Conservation (phyloP, 139 green algal species). For the Zygnema circumcarinatum region DNA sequence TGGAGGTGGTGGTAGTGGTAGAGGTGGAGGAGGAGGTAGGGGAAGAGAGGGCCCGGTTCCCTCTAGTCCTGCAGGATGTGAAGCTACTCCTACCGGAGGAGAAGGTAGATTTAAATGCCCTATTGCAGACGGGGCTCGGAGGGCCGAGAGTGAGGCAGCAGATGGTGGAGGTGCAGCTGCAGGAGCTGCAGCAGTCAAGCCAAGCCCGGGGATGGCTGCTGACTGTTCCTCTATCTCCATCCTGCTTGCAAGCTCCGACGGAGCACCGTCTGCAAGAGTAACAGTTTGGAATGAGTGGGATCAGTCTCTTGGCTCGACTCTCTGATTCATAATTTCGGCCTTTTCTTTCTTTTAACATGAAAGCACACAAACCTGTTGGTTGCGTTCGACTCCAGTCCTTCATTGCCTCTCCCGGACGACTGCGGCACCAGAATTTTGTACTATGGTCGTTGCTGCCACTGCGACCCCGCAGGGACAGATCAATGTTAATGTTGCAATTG, state of each 20-base stretch:
- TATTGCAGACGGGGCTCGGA: too few relatives aligned
- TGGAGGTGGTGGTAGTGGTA: too few relatives aligned
- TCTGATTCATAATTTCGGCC: not conserved
- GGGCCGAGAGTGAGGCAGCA: not conserved
- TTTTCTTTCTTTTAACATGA: not conserved
- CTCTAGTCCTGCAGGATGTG: too few relatives aligned
- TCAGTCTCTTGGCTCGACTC: not conserved
- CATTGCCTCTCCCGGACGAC: slow-evolving; percentile 55
- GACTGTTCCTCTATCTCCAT: not conserved
- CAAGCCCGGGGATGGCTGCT: not conserved
- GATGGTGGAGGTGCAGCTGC: not conserved
- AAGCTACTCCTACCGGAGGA: too few relatives aligned
- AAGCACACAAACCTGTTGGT: not conserved
- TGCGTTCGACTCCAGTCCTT: slow-evolving; percentile 25
- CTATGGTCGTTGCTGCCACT: slow-evolving; percentile 66
- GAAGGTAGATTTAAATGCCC: too few relatives aligned
- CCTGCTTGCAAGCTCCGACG: not conserved
- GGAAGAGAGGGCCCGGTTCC: too few relatives aligned
- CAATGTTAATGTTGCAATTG: not conserved
- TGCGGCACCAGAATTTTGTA: slow-evolving; percentile 81
- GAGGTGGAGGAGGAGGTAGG: too few relatives aligned
- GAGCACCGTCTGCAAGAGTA: not conserved
- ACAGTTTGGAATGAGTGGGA: not conserved
- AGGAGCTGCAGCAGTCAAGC: not conserved
- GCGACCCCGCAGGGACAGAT: not conserved